phyloP scores from a whole-genome alignment of 2,329 filamentous ascomycete genomes.

The Pseudogymnoascus sp. region DNA sequence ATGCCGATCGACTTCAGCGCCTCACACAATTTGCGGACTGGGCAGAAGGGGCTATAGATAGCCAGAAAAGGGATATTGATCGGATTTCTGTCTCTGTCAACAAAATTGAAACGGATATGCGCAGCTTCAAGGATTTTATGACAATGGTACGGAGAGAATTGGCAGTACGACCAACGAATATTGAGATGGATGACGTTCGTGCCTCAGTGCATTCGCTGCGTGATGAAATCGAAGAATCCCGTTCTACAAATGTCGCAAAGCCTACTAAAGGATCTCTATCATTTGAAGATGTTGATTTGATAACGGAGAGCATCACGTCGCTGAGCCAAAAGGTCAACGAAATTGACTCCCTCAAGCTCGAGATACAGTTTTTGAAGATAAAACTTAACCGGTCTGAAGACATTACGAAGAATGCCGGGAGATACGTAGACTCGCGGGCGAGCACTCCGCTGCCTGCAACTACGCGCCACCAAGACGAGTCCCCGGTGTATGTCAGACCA shows the following conservation, averaged over 20 bases:
- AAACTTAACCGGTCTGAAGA: conserved; percentile 16
- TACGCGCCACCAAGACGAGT: neutral
- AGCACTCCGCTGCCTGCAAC: neutral
- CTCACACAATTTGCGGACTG: conserved; percentile 20
- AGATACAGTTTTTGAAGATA: conserved; percentile 18
- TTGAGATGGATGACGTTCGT: conserved; percentile 12
- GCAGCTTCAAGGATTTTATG: conserved; percentile 26
- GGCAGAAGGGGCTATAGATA: conserved; percentile 21
- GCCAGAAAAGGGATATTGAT: conserved; percentile 26
- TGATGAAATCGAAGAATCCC: conserved; percentile 11
- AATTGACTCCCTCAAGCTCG: conserved; percentile 22
- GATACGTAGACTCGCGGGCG: neutral
- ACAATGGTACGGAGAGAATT: conserved; percentile 22
- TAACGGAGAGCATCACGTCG: conserved; percentile 17
- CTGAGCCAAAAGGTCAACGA: conserved; percentile 21
- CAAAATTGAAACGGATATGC: conserved; percentile 24
- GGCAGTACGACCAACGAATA: neutral
- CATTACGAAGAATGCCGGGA: neutral
- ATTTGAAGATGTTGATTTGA: conserved; percentile 16
- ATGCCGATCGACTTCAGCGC: conserved; percentile 8
- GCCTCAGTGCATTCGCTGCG: conserved; percentile 8
- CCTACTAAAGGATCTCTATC: neutral
- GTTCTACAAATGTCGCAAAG: conserved; percentile 8
- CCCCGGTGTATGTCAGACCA: neutral
- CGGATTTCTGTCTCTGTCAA: conserved; percentile 22